A percentile compares a stretch with the other conserved stretches of the same genome.
phyloP scores from a whole-genome alignment of 495 filamentous ascomycete genomes.

The Aspergillus panamensis region DNA sequence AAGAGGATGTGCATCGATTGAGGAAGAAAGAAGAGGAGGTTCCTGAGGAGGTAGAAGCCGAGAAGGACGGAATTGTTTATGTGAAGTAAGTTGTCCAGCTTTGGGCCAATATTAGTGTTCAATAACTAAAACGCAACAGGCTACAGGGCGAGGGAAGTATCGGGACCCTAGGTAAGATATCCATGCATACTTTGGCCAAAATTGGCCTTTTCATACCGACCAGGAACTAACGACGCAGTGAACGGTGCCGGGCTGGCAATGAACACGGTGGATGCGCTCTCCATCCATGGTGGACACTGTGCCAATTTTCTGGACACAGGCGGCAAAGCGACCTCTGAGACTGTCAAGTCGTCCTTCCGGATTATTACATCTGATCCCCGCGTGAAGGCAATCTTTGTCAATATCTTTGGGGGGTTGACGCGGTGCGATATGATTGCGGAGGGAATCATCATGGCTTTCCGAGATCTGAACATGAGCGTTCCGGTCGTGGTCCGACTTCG shows the following conservation, averaged over 20 bases:
- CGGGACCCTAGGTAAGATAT: slow-evolving; percentile 57
- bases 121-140: slow-evolving; percentile 25
- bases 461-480: slow-evolving; percentile 62
- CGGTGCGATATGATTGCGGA: slow-evolving; percentile 85
- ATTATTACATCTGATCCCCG: slow-evolving; percentile 66
- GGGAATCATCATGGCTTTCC: slow-evolving; percentile 74
- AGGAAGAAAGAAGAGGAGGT: slow-evolving; percentile 51
- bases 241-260: slow-evolving; percentile 91
- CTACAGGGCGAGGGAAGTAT: slow-evolving; percentile 52
- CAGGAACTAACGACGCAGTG: slow-evolving; percentile 39
- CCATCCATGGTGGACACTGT: slow-evolving; percentile 57
- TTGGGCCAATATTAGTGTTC: neutral
- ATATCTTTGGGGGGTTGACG: slow-evolving; percentile 88
- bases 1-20: slow-evolving; percentile 59
- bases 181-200: neutral
- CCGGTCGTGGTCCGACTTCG: slow-evolving; percentile 82
- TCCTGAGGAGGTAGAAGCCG: slow-evolving; percentile 60
- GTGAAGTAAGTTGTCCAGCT: slow-evolving; percentile 43
- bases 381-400: slow-evolving; percentile 76
- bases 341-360: slow-evolving; percentile 72
- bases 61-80: slow-evolving; percentile 71
- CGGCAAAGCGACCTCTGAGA: slow-evolving; percentile 84
- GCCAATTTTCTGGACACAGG: slow-evolving; percentile 90
- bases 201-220: neutral
- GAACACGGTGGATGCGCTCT: slow-evolving; percentile 83